phyloP scores from a whole-genome alignment of 495 filamentous ascomycete species.

The Tetracladium setigerum region DNA sequence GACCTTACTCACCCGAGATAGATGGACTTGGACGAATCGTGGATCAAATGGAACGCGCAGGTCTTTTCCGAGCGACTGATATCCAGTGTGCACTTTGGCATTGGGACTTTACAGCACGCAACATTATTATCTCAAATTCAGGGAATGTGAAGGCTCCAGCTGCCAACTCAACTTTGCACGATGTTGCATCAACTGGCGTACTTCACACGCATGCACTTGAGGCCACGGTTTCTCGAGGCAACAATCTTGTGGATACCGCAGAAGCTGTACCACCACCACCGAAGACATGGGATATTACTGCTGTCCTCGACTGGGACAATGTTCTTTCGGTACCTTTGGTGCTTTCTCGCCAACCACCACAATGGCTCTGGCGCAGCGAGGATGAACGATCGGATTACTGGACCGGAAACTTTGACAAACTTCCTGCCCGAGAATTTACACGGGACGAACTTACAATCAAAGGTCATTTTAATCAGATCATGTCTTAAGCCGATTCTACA shows the following conservation, averaged over 20 bases:
- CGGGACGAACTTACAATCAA: slow-evolving; percentile 8
- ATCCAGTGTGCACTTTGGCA: background rate
- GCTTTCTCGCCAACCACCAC: slow-evolving; percentile 1
- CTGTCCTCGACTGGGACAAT: slow-evolving; percentile 10
- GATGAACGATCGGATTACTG: background rate
- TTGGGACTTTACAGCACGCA: slow-evolving; percentile 9
- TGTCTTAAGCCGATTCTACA: background rate
- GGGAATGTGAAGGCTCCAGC: too few species aligned
- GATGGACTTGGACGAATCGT: background rate
- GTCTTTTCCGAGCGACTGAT: background rate
- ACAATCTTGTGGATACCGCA: background rate
- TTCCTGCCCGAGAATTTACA: background rate
- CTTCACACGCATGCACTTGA: too few species aligned
- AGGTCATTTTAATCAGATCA: slow-evolving; percentile 12
- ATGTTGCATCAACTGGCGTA: too few species aligned
- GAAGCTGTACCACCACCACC: too few species aligned
- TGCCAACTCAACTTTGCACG: too few species aligned
- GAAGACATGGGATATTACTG: slow-evolving; percentile 1
- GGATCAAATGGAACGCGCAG: background rate
- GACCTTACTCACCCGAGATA: too few species aligned
- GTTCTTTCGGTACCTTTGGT: slow-evolving; percentile 2
- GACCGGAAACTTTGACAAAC: background rate
- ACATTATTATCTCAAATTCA: slow-evolving; percentile 11
- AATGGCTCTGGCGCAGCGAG: slow-evolving; percentile 8
- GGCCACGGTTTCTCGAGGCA: too few species aligned